Evolutionary conservation across 768 basidiomycete genomes (phyloP).

Genomic region (Mycena galopus): DNA sequence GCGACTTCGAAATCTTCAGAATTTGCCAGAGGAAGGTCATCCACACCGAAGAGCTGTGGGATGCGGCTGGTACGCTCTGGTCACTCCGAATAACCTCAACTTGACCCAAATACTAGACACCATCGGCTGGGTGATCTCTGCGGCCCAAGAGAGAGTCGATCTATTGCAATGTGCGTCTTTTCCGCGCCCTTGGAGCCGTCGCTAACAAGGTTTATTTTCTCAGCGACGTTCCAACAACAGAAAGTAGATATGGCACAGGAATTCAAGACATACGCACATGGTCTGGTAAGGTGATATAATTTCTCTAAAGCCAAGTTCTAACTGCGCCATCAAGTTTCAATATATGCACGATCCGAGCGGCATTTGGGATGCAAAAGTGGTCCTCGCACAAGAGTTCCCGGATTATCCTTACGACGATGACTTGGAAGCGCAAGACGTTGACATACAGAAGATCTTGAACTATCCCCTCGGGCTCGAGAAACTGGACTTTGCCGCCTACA

Average conservation of each 20-base stretch:
- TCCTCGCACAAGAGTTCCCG: slow-evolving; percentile 31
- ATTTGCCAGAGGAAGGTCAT: slow-evolving; percentile 43
- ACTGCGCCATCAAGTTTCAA: slow-evolving; percentile 25
- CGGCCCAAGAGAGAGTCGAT: slow-evolving; percentile 40
- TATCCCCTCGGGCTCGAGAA: slow-evolving; percentile 37
- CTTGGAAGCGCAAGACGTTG: slow-evolving; percentile 36
- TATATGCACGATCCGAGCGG: slow-evolving; percentile 31
- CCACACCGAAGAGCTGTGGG: slow-evolving; percentile 44
- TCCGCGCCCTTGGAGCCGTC: not conserved
- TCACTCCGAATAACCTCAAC: not conserved
- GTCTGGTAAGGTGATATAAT: slow-evolving; percentile 38
- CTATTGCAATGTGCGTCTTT: slow-evolving; percentile 42
- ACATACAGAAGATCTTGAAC: slow-evolving; percentile 37
- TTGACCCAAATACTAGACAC: slow-evolving; percentile 26
- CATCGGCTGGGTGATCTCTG: slow-evolving; percentile 38
- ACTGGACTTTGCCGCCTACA: slow-evolving; percentile 38
- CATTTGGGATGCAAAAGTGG: slow-evolving; percentile 31
- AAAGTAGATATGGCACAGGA: slow-evolving; percentile 40
- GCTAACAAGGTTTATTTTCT: not conserved
- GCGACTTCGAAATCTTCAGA: slow-evolving; percentile 50
- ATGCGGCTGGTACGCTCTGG: slow-evolving; percentile 21
- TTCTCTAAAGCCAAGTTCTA: not conserved
- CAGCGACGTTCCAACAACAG: slow-evolving; percentile 45
- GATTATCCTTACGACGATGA: slow-evolving; percentile 40
- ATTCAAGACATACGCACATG: slow-evolving; percentile 44